Percentiles rank a stretch among this genome's conserved stretches.
These are phyloP conservation scores for Podila horticola DNA, from an alignment of 192 early-diverging fungal genomes.

Conservation along the genomic window DNA sequence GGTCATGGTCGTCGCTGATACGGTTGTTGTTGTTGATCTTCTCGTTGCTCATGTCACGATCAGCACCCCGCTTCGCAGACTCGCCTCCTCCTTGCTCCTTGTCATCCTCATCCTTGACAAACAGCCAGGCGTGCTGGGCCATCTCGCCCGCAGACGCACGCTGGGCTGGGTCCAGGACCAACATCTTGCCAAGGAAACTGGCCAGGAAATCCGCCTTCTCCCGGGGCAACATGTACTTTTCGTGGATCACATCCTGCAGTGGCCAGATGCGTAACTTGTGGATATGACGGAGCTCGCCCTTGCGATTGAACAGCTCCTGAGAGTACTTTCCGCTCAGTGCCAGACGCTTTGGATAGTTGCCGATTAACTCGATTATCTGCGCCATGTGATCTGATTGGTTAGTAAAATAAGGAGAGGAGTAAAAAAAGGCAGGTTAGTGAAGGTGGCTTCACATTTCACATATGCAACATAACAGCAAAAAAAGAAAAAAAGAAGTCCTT, in stretches of 20 bases:
- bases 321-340: constrained; percentile 87
- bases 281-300: constrained; percentile 91
- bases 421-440: background rate
- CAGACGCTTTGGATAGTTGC: constrained; percentile 82
- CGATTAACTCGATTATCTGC: constrained; percentile 95
- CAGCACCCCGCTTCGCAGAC: background rate
- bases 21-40: background rate
- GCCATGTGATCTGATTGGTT: constrained; percentile 87
- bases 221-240: constrained; percentile 85
- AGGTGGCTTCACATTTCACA: too few species aligned
- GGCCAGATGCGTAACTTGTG: constrained; percentile 85
- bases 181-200: constrained; percentile 88
- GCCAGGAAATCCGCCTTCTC: constrained; percentile 80
- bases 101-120: background rate
- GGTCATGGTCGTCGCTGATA: background rate
- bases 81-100: background rate
- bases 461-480: background rate
- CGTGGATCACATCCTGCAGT: constrained; percentile 83
- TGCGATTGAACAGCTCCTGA: constrained; percentile 87
- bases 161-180: constrained; percentile 66
- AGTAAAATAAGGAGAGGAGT: background rate
- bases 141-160: constrained; percentile 66
- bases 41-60: background rate
- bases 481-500: background rate
- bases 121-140: constrained; percentile 69